Conservation (phyloP, 345 rosid genomes). For the Nephelium lappaceum region DNA sequence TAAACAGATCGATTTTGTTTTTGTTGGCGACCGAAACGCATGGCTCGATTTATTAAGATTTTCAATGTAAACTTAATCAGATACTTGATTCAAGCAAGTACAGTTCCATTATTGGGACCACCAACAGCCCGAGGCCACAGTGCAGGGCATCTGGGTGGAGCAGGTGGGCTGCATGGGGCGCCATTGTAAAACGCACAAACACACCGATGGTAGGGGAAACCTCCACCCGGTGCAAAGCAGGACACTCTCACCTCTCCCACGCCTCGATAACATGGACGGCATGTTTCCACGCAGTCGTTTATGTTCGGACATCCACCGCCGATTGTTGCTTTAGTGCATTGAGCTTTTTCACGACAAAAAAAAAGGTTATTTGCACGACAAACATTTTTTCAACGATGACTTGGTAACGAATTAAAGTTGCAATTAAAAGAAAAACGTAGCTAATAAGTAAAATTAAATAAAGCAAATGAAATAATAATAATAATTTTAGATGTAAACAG, state of each 20-base stretch:
- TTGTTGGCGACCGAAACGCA: no score
- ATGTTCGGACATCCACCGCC: conserved; percentile 39
- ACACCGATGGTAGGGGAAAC: conserved; percentile 27
- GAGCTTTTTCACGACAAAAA: background rate
- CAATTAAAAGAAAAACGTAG: no score
- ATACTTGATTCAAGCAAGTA: background rate
- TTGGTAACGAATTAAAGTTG: no score
- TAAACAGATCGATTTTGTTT: no score
- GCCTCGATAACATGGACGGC: conserved; percentile 30
- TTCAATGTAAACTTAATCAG: background rate
- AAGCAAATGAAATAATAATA: no score
- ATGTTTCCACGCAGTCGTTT: conserved; percentile 18
- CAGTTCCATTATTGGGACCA: background rate
- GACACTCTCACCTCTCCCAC: conserved; percentile 19
- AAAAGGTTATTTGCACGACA: no score
- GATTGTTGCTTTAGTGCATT: conserved; percentile 17
- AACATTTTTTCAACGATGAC: no score
- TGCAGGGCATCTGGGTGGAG: conserved; percentile 34
- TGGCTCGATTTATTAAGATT: no score
- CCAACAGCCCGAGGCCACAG: background rate
- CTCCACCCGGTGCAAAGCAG: conserved; percentile 30
- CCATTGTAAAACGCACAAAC: conserved; percentile 25
- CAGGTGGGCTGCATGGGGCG: conserved; percentile 32
- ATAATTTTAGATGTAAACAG: no score
- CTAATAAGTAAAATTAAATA: no score